Conservation (phyloP, 176 grass and related monocot species). For the Poa pratensis region DNA sequence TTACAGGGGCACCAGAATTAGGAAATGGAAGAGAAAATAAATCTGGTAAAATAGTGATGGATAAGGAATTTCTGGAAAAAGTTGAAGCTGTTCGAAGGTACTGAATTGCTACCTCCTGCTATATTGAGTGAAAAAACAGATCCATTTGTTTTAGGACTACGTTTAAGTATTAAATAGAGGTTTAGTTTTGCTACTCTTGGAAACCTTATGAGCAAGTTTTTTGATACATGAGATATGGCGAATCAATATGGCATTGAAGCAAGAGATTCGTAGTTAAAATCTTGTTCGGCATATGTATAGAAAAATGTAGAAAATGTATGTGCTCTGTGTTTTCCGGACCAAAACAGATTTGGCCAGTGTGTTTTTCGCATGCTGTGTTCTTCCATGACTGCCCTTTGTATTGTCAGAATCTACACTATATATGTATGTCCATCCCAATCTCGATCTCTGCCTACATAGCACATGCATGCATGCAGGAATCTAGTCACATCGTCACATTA, state of each 20-base stretch:
- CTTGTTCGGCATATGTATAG: not conserved
- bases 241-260: not conserved
- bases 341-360: not conserved
- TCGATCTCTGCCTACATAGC: constrained; percentile 12
- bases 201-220: constrained; percentile 19
- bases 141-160: not conserved
- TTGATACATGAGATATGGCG: not conserved
- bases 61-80: constrained; percentile 72
- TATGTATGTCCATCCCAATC: not conserved
- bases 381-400: constrained; percentile 2
- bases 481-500: too few relatives aligned
- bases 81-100: constrained; percentile 76
- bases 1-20: constrained; percentile 56
- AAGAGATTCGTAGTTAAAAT: not conserved
- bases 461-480: too few relatives aligned
- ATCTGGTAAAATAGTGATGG: constrained; percentile 53
- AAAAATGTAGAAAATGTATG: not conserved
- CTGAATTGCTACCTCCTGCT: constrained; percentile 14
- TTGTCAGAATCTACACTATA: not conserved
- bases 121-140: not conserved
- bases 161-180: not conserved
- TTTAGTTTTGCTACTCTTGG: constrained; percentile 8
- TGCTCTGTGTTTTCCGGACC: not conserved
- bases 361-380: not conserved
- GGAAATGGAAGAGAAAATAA: constrained; percentile 45